phyloP scores from a whole-genome alignment of 192 early-diverging fungal genomes.

The Podila horticola region DNA sequence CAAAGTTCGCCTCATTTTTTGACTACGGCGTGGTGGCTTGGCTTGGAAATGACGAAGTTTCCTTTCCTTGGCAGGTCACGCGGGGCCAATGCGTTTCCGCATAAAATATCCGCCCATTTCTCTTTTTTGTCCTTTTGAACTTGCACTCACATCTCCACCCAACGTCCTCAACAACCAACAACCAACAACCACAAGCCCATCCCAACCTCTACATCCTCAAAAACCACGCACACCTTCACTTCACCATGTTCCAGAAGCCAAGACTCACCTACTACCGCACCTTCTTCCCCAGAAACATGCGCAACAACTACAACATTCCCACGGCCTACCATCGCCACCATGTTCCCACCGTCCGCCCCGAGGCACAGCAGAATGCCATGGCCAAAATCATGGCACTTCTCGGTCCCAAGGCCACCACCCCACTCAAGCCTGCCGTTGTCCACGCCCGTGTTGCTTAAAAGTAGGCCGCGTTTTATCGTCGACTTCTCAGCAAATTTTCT shows the following conservation, averaged over 20 bases:
- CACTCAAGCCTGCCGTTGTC: conserved; percentile 10
- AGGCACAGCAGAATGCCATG: conserved; percentile 48
- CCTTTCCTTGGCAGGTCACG: too few species aligned
- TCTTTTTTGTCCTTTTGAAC: neutral
- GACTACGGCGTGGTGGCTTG: too few species aligned
- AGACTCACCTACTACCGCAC: conserved; percentile 52
- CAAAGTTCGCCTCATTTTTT: too few species aligned
- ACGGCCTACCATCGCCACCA: conserved; percentile 41
- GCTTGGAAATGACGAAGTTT: too few species aligned
- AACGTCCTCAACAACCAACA: neutral
- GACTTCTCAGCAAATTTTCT: too few species aligned
- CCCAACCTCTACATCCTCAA: neutral
- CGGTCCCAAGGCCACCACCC: conserved; percentile 21
- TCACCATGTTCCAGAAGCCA: conserved; percentile 49
- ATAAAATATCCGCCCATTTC: neutral
- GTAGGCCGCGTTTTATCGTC: too few species aligned
- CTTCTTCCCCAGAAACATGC: conserved; percentile 43
- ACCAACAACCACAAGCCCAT: neutral
- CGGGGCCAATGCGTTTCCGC: too few species aligned
- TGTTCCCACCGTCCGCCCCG: conserved; percentile 29
- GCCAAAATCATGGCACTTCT: conserved; percentile 45
- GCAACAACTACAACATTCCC: conserved; percentile 54
- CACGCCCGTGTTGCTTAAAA: too few species aligned
- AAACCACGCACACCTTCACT: neutral
- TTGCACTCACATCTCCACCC: neutral